Conservation (phyloP, 495 filamentous ascomycete genomes). For the Darksidea phi region DNA sequence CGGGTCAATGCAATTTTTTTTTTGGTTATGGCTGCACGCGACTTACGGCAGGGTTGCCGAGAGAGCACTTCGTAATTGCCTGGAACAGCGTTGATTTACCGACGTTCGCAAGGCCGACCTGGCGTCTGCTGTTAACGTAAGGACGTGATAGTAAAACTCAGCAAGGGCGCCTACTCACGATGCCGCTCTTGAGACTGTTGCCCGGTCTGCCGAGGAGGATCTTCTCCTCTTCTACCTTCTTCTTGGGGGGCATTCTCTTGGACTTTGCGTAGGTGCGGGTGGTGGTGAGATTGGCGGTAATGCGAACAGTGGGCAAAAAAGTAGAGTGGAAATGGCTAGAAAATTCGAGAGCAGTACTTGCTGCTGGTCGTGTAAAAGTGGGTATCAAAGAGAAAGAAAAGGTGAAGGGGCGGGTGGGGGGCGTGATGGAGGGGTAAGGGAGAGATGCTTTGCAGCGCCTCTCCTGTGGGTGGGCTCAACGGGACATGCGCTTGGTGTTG, state of each 20-base stretch:
- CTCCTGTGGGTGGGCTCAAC: slow-evolving; percentile 18
- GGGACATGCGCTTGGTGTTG: slow-evolving; percentile 6
- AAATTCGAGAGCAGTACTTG: slow-evolving; percentile 57
- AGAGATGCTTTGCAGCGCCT: slow-evolving; percentile 35
- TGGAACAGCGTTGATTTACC: slow-evolving; percentile 99
- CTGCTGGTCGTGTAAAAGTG: slow-evolving; percentile 51
- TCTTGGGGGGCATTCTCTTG: slow-evolving; percentile 75
- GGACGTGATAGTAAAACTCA: slow-evolving; percentile 24
- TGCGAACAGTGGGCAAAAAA: slow-evolving; percentile 5
- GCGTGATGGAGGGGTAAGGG: slow-evolving; percentile 44
- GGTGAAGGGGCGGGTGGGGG: slow-evolving; percentile 43
- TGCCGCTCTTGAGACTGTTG: slow-evolving; percentile 98
- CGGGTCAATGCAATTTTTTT: slow-evolving; percentile 16
- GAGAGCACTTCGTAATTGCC: slow-evolving; percentile 94
- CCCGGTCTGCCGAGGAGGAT: slow-evolving; percentile 88
- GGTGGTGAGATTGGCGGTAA: slow-evolving; percentile 37
- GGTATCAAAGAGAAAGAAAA: slow-evolving; percentile 55
- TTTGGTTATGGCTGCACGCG: background rate
- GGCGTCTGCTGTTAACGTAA: slow-evolving; percentile 39
- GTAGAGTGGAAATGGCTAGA: slow-evolving; percentile 15
- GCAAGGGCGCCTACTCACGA: slow-evolving; percentile 71
- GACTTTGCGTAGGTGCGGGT: slow-evolving; percentile 41
- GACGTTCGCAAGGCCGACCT: slow-evolving; percentile 99
- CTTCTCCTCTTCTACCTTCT: slow-evolving; percentile 68
- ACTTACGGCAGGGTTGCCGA: slow-evolving; percentile 93